Evolutionary conservation across 306 rosid species (phyloP).

Genomic region (Herpetospermum pedunculosum): DNA sequence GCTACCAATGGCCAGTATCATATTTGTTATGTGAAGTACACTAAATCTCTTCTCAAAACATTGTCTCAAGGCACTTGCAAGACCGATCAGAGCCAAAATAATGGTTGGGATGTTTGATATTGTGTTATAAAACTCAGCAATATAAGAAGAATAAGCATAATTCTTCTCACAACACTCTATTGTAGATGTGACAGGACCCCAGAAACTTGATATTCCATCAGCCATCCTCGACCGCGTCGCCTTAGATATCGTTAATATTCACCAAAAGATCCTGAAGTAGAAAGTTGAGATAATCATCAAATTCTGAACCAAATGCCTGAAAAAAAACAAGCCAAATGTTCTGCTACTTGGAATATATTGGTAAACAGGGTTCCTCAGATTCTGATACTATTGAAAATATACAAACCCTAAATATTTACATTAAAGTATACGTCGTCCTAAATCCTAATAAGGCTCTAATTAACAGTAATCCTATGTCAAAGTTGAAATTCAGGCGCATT

Average conservation of each 20-base stretch:
- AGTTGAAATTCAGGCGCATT: neutral
- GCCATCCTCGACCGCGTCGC: constrained; percentile 34
- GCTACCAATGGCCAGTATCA: constrained; percentile 83
- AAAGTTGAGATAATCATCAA: constrained; percentile 20
- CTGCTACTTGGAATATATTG: neutral
- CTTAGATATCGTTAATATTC: constrained; percentile 9
- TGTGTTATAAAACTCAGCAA: constrained; percentile 89
- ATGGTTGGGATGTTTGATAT: constrained; percentile 69
- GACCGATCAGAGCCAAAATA: constrained; percentile 82
- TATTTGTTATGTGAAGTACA: constrained; percentile 77
- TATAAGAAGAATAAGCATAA: constrained; percentile 59
- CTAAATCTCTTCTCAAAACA: constrained; percentile 94
- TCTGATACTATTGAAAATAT: neutral
- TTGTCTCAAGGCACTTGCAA: constrained; percentile 63
- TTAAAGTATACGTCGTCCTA: neutral
- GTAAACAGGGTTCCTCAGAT: neutral
- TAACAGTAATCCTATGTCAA: neutral
- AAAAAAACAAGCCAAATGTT: neutral
- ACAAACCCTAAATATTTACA: neutral
- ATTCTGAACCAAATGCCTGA: constrained; percentile 29
- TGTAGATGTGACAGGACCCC: constrained; percentile 93
- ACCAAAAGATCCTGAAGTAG: constrained; percentile 8
- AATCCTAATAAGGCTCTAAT: neutral
- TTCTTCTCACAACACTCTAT: constrained; percentile 75
- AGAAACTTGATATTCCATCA: constrained; percentile 54